Conservation (phyloP, 192 early-diverging fungal genomes). For the Funneliformis geosporum region DNA sequence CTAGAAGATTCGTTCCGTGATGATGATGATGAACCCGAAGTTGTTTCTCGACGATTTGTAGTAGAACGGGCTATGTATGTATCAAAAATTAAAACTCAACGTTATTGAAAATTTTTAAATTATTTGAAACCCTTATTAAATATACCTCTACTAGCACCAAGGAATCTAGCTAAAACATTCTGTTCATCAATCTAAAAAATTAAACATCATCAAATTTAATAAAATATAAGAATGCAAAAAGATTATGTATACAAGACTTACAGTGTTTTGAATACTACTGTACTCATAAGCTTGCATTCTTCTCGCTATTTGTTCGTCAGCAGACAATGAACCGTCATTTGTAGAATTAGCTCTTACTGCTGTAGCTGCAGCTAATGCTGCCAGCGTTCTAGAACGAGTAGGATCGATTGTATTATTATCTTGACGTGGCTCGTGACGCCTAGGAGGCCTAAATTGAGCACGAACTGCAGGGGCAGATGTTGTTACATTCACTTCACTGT, state of each 20-base stretch:
- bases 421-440: background rate
- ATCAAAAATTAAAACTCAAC: background rate
- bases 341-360: background rate
- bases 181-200: slow-evolving; percentile 4
- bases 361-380: background rate
- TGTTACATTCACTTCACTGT: slow-evolving; percentile 1
- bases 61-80: background rate
- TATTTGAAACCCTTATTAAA: background rate
- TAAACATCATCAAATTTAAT: background rate
- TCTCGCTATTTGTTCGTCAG: slow-evolving; percentile 19
- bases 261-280: slow-evolving; percentile 2
- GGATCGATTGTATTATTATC: background rate
- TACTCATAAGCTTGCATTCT: slow-evolving; percentile 15
- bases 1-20: background rate
- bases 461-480: background rate
- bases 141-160: background rate
- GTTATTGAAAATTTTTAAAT: background rate
- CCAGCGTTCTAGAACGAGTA: background rate
- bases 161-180: slow-evolving; percentile 7
- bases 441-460: background rate
- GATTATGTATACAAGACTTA: background rate
- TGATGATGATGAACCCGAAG: slow-evolving; percentile 9
- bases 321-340: background rate
- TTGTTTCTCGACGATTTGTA: slow-evolving; percentile 14
- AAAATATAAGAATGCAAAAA: background rate